Evolutionary conservation across 1,284 basidiomycete genomes (phyloP), one percentile per base, ranked within the genome.

Genomic region (Ustilago vetiveriae): DNA sequence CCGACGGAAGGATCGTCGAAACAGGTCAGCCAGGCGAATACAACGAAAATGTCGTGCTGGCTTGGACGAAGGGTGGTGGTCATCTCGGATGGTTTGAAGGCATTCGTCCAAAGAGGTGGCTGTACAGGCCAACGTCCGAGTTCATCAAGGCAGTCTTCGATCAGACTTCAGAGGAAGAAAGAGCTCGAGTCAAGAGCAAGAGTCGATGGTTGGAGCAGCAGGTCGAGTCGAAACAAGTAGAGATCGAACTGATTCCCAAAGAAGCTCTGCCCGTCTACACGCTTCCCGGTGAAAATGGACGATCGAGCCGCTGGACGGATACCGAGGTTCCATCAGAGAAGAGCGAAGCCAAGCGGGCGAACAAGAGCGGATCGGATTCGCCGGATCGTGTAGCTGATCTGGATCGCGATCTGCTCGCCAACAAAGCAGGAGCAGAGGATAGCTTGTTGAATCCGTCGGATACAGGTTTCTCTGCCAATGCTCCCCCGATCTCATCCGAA

Each of bases 31-130:
- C 11, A 38, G 38, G 76, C 19, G 26, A 85, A 54, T 85, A 84
- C 11, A 90, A 89, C 58, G 83, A 84, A 2, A 88, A 88, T 80
- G 87, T 92, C 11, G 86, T 89, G 10, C 87, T 91, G 77, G 90
- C 86, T 13, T 83, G 91, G 50, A 95, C 95, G 0, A 84, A 85
- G 30, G 85, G 86, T 16, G 95, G 96, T 1, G 96, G 96, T 0
- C 95, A 98, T 84, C 85, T 98, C 16, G 95, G 95, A 27, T 98
- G 92, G 94, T 98, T 95, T 80, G 88, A 90, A 73, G 72, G 86
- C 40, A 21, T 55, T 1, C 24, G 53, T 10, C 73, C 75, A 0
- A 57, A 50, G 32, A 58, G 80, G n/a, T 82, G 80, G 79, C 47
- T 80, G 23, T 54, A 66, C 38, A 56, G 53, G 22, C 78, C 78